These are phyloP conservation scores for Dryas drummondii DNA, from an alignment of 306 rosid genomes.

Conservation along the genomic window DNA sequence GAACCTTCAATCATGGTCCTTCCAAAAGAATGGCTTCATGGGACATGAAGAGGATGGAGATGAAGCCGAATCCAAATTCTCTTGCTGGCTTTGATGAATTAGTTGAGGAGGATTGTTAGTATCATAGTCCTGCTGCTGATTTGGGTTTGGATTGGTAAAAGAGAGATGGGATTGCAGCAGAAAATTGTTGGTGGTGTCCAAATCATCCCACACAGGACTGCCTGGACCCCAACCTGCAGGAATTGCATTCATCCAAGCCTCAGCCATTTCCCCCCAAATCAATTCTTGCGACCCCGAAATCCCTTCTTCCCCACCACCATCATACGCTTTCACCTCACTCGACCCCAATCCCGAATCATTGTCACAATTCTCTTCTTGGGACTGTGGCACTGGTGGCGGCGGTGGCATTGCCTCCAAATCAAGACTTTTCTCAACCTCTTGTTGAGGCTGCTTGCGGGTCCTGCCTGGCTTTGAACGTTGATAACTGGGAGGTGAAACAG, in stretches of 20 bases:
- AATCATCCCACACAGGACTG: conserved; percentile 94
- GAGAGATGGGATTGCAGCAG: conserved; percentile 51
- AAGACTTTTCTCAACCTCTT: not conserved
- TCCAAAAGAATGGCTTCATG: conserved; percentile 54
- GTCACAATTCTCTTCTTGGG: conserved; percentile 37
- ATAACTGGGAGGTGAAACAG: conserved; percentile 11
- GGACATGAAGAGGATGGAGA: conserved; percentile 46
- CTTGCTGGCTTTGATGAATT: conserved; percentile 34
- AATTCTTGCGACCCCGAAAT: conserved; percentile 55
- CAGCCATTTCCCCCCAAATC: conserved; percentile 88
- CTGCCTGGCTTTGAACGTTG: conserved; percentile 26
- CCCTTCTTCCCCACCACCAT: conserved; percentile 30
- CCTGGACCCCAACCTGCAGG: conserved; percentile 95
- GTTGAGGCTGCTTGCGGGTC: conserved; percentile 20
- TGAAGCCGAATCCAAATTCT: conserved; percentile 37
- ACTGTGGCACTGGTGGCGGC: not conserved
- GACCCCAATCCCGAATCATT: conserved; percentile 57
- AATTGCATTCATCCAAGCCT: conserved; percentile 79
- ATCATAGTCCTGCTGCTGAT: conserved; percentile 31
- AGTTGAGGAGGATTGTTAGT: conserved; percentile 19
- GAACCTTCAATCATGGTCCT: conserved; percentile 48
- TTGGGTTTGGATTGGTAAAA: conserved; percentile 32
- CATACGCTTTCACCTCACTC: conserved; percentile 38
- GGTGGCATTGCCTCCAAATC: conserved; percentile 27
- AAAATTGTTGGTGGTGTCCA: conserved; percentile 59